Conservation (phyloP, 345 rosid species). For the Eucalyptus pauciflora region DNA sequence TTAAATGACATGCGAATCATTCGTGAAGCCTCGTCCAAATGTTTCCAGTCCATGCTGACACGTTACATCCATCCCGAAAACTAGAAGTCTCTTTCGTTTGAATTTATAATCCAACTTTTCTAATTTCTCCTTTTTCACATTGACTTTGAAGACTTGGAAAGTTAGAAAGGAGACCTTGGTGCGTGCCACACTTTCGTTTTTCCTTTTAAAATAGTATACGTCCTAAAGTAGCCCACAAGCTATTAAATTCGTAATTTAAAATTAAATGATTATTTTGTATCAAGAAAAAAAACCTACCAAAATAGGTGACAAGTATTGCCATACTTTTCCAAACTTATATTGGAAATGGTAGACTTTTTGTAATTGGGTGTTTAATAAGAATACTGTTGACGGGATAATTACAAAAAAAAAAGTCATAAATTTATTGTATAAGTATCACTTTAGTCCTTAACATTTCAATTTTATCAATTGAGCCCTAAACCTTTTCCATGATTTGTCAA, state of each 20-base stretch:
- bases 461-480: no score
- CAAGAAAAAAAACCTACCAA: no score
- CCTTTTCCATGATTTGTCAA: no score
- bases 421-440: no score
- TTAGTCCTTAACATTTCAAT: no score
- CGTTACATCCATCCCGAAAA: background rate
- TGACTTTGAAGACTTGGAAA: background rate
- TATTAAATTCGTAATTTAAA: no score
- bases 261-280: background rate
- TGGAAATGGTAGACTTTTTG: no score
- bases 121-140: background rate
- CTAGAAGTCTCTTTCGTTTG: background rate
- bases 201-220: background rate
- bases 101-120: no score
- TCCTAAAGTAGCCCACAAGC: background rate
- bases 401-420: no score
- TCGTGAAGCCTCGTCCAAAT: background rate
- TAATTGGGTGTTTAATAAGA: no score
- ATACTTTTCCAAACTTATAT: background rate
- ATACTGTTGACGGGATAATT: rapidly evolving
- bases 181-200: background rate
- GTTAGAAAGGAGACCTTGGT: background rate
- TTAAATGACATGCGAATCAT: background rate
- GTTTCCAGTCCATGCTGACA: background rate
- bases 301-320: background rate